These are phyloP conservation scores for Paraconiothyrium sp. DNA, from an alignment of 2,329 filamentous ascomycete genomes.

Conservation along the genomic window DNA sequence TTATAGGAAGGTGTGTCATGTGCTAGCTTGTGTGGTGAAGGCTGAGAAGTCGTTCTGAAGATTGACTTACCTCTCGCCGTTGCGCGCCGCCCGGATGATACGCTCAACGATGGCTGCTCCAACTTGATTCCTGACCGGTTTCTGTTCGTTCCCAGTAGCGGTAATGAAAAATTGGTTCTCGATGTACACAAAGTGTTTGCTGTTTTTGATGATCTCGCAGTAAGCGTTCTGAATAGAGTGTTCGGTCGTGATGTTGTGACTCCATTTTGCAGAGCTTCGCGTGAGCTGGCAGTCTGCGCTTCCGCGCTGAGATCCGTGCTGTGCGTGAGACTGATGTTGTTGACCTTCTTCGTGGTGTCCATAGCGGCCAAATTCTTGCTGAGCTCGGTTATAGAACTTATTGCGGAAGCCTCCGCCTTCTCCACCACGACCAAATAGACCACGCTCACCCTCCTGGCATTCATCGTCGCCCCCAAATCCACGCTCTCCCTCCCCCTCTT, in stretches of 20 bases:
- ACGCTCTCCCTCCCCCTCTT: conserved; percentile 45
- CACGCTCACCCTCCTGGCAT: conserved; percentile 39
- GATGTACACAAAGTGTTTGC: conserved; percentile 79
- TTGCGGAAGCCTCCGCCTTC: conserved; percentile 35
- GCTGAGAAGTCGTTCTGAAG: too few species aligned
- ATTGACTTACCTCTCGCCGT: conserved; percentile 64
- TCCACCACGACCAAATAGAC: conserved; percentile 37
- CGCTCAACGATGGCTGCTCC: conserved; percentile 81
- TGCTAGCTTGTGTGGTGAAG: too few species aligned
- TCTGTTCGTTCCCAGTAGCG: conserved; percentile 74
- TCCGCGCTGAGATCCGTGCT: conserved; percentile 42
- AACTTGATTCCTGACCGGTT: conserved; percentile 79
- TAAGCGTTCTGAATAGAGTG: conserved; percentile 92
- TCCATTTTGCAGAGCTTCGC: conserved; percentile 63
- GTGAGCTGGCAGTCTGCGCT: conserved; percentile 48
- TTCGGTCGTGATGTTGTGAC: conserved; percentile 61
- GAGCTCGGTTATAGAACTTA: conserved; percentile 39
- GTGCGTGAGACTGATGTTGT: conserved; percentile 39
- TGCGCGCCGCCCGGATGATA: conserved; percentile 74
- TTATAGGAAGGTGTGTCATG: too few species aligned
- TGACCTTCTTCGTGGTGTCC: conserved; percentile 33
- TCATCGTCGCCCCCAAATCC: conserved; percentile 44
- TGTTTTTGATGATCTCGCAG: conserved; percentile 73
- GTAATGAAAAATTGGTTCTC: conserved; percentile 93
- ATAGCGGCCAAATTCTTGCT: conserved; percentile 37